Evolutionary conservation across 495 filamentous ascomycete species (phyloP), one percentile per base, ranked within the genome.

Genomic region (Cladorrhinum samala): DNA sequence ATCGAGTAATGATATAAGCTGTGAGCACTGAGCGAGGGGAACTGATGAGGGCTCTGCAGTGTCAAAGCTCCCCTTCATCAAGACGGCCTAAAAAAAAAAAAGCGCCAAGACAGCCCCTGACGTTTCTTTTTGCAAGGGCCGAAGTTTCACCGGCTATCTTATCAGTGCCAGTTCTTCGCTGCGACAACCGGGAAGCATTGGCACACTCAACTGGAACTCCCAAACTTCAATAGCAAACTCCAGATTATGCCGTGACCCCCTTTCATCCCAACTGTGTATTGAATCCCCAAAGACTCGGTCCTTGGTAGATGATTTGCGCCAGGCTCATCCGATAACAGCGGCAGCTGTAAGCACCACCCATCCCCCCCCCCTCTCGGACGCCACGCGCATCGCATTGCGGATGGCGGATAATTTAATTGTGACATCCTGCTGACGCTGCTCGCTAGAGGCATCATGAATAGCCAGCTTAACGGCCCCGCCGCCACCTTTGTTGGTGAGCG

Each of bases 391-490:
- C 33, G 23, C 20, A 23, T 44, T 21, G 20, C 25, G 14, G 17
- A 37, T 38, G 50, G 14, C 4, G n/a, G 17, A 17, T 14, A 19
- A 16, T n/a, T 11, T 46, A 11, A 46, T 49, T 46, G 61, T 64
- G 19, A 65, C 57, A 37, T 13, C 2, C n/a, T 8, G 3, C 50
- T 67, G 64, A 63, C 61, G 54, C 61, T 52, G 55, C 49, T 33
- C 47, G 54, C 55, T 49, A 41, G 19, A 25, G 33, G 40, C 52
- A 58, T 43, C 16, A 77, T 77, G 74, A 75, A 75, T 52, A 68
- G 62, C 58, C 72, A 72, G 56, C 66, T 73, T 55, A 53, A 42
- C 54, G 70, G 58, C 45, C 49, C 58, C 52, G 67, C 62, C 59
- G 17, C 11, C 39, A 41, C 13, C 14, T 20, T 24, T 25, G 45